Evolutionary conservation across 768 basidiomycete genomes (phyloP).

Genomic region (Russula olivacea): DNA sequence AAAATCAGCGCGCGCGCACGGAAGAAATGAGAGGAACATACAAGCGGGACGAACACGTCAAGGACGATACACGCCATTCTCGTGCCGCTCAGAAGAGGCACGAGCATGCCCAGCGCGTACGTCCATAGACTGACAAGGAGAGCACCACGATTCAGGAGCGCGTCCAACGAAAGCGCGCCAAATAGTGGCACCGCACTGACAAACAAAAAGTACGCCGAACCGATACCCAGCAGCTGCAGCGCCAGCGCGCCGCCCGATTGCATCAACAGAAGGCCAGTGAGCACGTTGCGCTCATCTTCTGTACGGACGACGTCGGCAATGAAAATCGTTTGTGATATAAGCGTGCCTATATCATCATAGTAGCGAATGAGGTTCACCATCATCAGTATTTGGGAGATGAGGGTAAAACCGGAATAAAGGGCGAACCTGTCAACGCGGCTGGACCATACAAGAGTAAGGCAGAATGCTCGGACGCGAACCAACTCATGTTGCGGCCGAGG

Average conservation of each 20-base stretch:
- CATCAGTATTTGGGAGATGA: neutral
- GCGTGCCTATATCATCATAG: constrained; percentile 48
- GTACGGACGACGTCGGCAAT: constrained; percentile 38
- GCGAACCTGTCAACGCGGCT: constrained; percentile 62
- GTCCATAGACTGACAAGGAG: constrained; percentile 48
- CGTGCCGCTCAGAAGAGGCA: constrained; percentile 52
- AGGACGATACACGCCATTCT: constrained; percentile 55
- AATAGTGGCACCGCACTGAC: constrained; percentile 54
- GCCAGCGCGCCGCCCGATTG: constrained; percentile 49
- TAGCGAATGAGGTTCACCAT: neutral
- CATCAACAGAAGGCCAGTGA: constrained; percentile 56
- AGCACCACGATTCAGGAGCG: constrained; percentile 32
- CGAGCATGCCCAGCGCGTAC: constrained; percentile 55
- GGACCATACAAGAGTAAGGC: constrained; percentile 68
- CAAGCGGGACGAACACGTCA: constrained; percentile 89
- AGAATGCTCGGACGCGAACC: constrained; percentile 71
- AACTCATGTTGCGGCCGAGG: constrained; percentile 70
- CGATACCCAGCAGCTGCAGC: constrained; percentile 62
- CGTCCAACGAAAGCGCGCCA: constrained; percentile 49
- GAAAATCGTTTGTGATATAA: constrained; percentile 52
- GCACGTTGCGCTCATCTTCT: constrained; percentile 50
- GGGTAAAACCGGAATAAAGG: neutral
- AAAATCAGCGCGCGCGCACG: neutral
- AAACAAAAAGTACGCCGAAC: constrained; percentile 73
- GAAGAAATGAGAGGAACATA: constrained; percentile 32